Percentiles rank a stretch among this genome's conserved stretches.
phyloP scores from a whole-genome alignment of 2,329 filamentous ascomycete genomes.

The Apiospora pterosperma region DNA sequence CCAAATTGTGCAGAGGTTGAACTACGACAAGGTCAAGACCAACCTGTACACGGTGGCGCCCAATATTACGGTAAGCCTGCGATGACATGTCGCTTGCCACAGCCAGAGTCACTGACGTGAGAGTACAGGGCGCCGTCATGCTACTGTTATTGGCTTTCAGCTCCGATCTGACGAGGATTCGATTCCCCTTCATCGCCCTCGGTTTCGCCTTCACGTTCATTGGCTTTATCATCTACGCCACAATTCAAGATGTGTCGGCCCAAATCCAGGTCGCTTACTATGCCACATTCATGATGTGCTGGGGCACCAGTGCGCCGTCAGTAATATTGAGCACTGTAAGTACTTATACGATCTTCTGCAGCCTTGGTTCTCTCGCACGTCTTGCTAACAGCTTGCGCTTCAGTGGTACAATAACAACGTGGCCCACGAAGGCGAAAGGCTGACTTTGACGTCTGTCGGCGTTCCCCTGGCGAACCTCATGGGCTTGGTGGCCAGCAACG shows the following conservation, averaged over 20 bases:
- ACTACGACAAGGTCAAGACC: constrained; percentile 52
- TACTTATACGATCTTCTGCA: not conserved
- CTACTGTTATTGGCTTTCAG: constrained; percentile 69
- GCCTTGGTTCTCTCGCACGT: not conserved
- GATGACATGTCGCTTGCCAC: too few species aligned
- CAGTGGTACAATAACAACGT: constrained; percentile 80
- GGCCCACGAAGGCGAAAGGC: constrained; percentile 69
- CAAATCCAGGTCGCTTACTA: constrained; percentile 69
- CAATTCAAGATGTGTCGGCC: constrained; percentile 59
- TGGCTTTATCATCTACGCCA: constrained; percentile 76
- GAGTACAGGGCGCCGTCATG: constrained; percentile 58
- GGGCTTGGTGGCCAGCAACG: constrained; percentile 67
- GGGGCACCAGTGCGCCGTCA: constrained; percentile 72
- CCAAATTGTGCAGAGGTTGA: constrained; percentile 49
- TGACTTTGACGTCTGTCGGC: constrained; percentile 67
- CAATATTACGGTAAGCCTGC: constrained; percentile 51
- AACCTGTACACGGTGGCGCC: constrained; percentile 82
- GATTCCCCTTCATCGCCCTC: constrained; percentile 71
- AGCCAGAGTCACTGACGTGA: not conserved
- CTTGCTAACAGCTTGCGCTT: not conserved
- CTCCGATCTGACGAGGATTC: constrained; percentile 62
- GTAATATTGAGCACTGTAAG: constrained; percentile 52
- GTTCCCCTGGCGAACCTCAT: constrained; percentile 76
- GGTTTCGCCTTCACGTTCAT: constrained; percentile 72
- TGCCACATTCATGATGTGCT: constrained; percentile 79